Evolutionary conservation across 2,329 filamentous ascomycete genomes (phyloP).

Genomic region (Neonectria ditissima): DNA sequence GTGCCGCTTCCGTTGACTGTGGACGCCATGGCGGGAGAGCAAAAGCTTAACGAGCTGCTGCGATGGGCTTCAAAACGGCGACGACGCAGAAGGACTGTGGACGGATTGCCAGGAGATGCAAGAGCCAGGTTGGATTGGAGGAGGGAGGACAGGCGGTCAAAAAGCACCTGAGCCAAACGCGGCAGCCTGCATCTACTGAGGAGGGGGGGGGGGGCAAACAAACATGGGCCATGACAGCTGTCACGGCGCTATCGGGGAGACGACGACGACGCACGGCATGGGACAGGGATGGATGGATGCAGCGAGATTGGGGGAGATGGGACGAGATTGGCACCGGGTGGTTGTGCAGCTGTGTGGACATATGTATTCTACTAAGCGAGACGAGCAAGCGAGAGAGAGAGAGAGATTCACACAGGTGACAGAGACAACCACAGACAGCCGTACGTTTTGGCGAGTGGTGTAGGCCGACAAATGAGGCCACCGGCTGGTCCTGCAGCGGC

Average conservation of each 20-base stretch:
- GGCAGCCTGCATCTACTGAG: neutral
- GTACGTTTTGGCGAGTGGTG: conserved; percentile 18
- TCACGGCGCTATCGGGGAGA: neutral
- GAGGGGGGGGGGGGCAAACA: no score
- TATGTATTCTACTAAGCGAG: no score
- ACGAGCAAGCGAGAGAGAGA: conserved; percentile 21
- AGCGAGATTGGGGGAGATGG: no score
- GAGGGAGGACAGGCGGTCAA: conserved; percentile 37
- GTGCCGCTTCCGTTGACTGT: conserved; percentile 34
- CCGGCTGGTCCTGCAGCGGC: neutral
- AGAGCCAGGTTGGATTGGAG: conserved; percentile 18
- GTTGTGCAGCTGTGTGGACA: no score
- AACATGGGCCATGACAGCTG: conserved; percentile 9
- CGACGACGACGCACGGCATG: neutral
- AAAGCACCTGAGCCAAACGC: conserved; percentile 38
- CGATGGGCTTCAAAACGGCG: neutral
- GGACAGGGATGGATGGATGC: no score
- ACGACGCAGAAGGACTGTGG: neutral
- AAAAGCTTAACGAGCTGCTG: neutral
- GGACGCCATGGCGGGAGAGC: conserved; percentile 30
- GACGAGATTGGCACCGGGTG: no score
- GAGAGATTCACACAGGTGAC: no score
- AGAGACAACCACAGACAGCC: no score
- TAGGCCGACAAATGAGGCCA: conserved; percentile 34
- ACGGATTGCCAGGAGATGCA: conserved; percentile 11